These are phyloP conservation scores for Carallia brachiata DNA, from an alignment of 345 rosid genomes.

Conservation along the genomic window DNA sequence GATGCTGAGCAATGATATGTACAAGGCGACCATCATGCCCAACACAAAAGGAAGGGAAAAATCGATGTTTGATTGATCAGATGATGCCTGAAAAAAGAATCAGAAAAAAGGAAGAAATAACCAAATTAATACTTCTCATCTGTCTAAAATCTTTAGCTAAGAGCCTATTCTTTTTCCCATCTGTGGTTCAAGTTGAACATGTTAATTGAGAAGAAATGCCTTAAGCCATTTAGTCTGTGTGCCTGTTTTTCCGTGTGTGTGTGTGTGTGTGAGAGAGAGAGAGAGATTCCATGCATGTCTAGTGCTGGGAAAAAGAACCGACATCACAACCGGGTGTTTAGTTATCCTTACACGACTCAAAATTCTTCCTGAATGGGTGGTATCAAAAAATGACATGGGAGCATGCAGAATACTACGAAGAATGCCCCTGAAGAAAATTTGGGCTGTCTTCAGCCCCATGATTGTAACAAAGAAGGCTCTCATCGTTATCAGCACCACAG, in stretches of 20 bases:
- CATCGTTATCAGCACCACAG: conserved; percentile 46
- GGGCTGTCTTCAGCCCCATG: conserved; percentile 83
- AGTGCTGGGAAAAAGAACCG: too few species aligned
- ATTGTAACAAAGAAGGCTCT: conserved; percentile 53
- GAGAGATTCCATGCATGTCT: too few species aligned
- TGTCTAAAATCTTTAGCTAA: conserved; percentile 7
- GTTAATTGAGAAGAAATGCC: neutral
- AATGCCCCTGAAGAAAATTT: conserved; percentile 64
- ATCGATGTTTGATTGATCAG: conserved; percentile 83
- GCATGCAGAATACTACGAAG: conserved; percentile 86
- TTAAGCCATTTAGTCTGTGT: too few species aligned
- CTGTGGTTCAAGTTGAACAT: neutral
- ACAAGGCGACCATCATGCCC: conserved; percentile 59
- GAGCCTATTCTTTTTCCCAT: neutral
- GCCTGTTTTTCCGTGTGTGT: too few species aligned
- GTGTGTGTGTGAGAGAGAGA: too few species aligned
- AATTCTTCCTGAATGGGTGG: conserved; percentile 95
- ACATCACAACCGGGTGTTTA: neutral
- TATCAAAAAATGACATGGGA: conserved; percentile 95
- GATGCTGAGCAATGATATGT: conserved; percentile 65
- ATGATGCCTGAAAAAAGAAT: conserved; percentile 60
- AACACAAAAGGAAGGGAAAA: conserved; percentile 65
- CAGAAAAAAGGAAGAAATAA: neutral
- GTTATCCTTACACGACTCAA: conserved; percentile 68
- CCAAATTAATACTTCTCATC: neutral